Percentiles rank a stretch among this genome's conserved stretches.
phyloP scores from a whole-genome alignment of 305 asterid genomes.

The Plantago coronopus region DNA sequence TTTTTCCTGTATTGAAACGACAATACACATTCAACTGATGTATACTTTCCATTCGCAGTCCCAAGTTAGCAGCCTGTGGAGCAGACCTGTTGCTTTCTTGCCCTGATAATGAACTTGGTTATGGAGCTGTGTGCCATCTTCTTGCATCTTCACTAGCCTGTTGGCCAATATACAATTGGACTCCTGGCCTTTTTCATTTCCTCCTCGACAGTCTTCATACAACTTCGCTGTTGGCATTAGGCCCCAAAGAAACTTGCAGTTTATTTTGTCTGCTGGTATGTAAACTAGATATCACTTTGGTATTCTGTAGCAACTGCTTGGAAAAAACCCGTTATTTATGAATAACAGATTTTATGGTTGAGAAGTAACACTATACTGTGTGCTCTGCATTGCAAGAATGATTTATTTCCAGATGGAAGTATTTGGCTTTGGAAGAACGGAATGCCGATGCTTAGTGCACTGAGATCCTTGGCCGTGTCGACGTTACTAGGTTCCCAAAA shows the following conservation, averaged over 20 bases:
- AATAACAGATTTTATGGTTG: slow-evolving; percentile 17
- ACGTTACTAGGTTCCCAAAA: slow-evolving; percentile 59
- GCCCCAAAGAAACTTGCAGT: slow-evolving; percentile 94
- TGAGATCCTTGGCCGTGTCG: slow-evolving; percentile 66
- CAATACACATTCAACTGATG: slow-evolving; percentile 20
- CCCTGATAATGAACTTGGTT: slow-evolving; percentile 72
- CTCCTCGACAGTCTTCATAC: slow-evolving; percentile 64
- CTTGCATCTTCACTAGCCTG: slow-evolving; percentile 86
- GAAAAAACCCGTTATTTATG: not conserved
- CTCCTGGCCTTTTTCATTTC: slow-evolving; percentile 81
- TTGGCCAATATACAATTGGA: slow-evolving; percentile 97
- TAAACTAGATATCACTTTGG: slow-evolving; percentile 22
- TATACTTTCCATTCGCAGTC: slow-evolving; percentile 53
- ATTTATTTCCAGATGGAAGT: slow-evolving; percentile 75
- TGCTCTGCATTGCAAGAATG: slow-evolving; percentile 61
- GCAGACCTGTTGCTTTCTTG: slow-evolving; percentile 61
- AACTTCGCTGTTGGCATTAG: slow-evolving; percentile 74
- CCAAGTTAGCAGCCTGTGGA: slow-evolving; percentile 82
- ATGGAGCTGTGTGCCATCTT: slow-evolving; percentile 89
- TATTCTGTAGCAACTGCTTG: slow-evolving; percentile 17
- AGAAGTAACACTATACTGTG: slow-evolving; percentile 21
- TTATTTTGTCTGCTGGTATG: slow-evolving; percentile 81
- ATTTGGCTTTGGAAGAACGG: slow-evolving; percentile 87
- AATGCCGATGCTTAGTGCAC: slow-evolving; percentile 63
- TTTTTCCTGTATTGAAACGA: slow-evolving; percentile 19